These are phyloP conservation scores for Trichoderma guizhouense DNA, from an alignment of 2,329 filamentous ascomycete species.

Conservation along the genomic window DNA sequence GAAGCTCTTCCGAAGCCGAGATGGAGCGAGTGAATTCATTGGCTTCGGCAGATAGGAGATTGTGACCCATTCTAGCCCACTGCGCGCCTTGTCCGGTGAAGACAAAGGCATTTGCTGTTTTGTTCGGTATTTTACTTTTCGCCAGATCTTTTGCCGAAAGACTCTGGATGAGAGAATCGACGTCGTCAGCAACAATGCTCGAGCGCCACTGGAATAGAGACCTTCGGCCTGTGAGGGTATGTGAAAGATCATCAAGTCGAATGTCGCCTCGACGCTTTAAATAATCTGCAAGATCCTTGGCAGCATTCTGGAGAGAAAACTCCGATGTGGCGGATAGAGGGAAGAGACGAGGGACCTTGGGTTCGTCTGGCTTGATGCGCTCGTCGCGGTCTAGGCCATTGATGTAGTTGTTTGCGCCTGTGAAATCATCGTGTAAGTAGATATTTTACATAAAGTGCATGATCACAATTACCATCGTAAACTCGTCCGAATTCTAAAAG, in stretches of 20 bases:
- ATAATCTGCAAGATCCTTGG: background rate
- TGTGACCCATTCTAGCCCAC: background rate
- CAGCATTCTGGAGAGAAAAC: background rate
- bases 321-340: background rate
- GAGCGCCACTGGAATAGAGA: constrained; percentile 4
- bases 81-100: constrained; percentile 12
- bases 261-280: background rate
- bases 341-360: background rate
- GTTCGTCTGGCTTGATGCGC: background rate
- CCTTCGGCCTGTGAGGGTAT: background rate
- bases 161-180: background rate
- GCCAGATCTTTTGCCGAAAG: background rate
- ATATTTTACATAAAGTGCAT: no score
- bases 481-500: constrained; percentile 30
- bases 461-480: background rate
- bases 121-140: background rate
- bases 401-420: background rate
- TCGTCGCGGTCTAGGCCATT: background rate
- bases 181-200: background rate
- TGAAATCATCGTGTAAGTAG: background rate
- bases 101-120: background rate
- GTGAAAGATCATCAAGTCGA: background rate
- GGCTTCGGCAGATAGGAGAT: background rate
- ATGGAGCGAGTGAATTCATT: background rate
- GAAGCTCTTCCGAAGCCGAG: background rate